These are phyloP conservation scores for Trametes sanguinea DNA, from an alignment of 768 basidiomycete species.

Conservation along the genomic window DNA sequence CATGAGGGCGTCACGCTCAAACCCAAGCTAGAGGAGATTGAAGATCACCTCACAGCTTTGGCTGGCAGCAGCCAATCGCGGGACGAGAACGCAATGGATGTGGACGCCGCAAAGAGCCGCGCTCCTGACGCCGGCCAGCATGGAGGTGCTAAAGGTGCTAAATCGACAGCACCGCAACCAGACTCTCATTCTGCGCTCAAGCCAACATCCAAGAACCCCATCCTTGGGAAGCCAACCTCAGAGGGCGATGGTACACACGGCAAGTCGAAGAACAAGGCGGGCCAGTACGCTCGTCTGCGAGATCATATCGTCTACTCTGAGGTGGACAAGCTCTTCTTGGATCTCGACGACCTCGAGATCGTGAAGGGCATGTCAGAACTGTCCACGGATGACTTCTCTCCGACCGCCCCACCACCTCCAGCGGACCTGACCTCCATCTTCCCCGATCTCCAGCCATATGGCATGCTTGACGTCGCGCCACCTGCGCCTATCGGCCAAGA, in stretches of 20 bases:
- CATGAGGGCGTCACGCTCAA: conserved; percentile 23
- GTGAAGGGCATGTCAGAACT: conserved; percentile 29
- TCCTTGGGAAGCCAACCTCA: conserved; percentile 26
- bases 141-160: background rate
- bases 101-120: conserved; percentile 3
- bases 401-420: conserved; percentile 35
- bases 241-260: conserved; percentile 19
- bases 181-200: conserved; percentile 49
- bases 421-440: conserved; percentile 71
- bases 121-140: background rate
- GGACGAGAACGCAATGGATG: conserved; percentile 35
- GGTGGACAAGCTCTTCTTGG: conserved; percentile 51
- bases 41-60: conserved; percentile 49
- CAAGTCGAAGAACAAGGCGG: conserved; percentile 46
- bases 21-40: conserved; percentile 58
- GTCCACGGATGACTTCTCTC: conserved; percentile 31
- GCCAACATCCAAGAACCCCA: conserved; percentile 55
- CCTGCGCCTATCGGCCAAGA: conserved; percentile 31
- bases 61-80: conserved; percentile 20
- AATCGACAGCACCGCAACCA: conserved; percentile 11
- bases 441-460: conserved; percentile 74
- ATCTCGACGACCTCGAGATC: conserved; percentile 49
- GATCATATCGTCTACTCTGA: conserved; percentile 54
- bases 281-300: conserved; percentile 57
- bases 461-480: conserved; percentile 48